A percentile compares a stretch with the other conserved stretches of the same genome.
Conservation (phyloP, 2,329 filamentous ascomycete genomes). For the Zymoseptoria ardabiliae region DNA sequence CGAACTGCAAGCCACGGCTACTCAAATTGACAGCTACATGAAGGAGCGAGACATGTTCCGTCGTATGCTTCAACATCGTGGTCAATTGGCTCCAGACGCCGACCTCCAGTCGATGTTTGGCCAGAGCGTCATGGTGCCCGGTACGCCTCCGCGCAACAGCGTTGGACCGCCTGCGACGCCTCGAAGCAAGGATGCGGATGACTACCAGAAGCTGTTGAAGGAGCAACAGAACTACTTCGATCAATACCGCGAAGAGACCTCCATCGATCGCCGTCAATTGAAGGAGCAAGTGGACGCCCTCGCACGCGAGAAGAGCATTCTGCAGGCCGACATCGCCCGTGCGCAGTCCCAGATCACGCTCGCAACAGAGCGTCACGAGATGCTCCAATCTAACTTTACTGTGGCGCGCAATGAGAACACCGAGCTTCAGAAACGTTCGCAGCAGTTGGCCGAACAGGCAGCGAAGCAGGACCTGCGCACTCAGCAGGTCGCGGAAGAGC, state of each 20-base stretch:
- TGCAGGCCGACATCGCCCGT: conserved; percentile 76
- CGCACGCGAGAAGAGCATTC: conserved; percentile 69
- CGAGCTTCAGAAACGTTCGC: conserved; percentile 76
- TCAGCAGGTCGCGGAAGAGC: conserved; percentile 86
- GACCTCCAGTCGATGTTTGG: conserved; percentile 65
- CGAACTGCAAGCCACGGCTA: conserved; percentile 72
- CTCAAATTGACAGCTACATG: conserved; percentile 85
- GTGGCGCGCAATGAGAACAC: conserved; percentile 77
- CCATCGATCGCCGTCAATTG: conserved; percentile 71
- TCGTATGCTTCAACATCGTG: conserved; percentile 76
- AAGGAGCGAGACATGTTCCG: conserved; percentile 97
- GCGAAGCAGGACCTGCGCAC: conserved; percentile 85
- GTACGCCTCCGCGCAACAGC: conserved; percentile 37
- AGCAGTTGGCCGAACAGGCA: conserved; percentile 69
- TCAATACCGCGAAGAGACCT: conserved; percentile 76
- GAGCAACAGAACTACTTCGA: conserved; percentile 89
- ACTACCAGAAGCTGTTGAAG: conserved; percentile 70
- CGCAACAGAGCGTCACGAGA: conserved; percentile 76
- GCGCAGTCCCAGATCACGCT: conserved; percentile 74
- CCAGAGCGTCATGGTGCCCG: conserved; percentile 52
- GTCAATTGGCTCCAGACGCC: conserved; percentile 50
- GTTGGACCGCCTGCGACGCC: conserved; percentile 38
- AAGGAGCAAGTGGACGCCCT: conserved; percentile 78
- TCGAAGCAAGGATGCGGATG: conserved; percentile 52
- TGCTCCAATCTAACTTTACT: conserved; percentile 80